Conservation (phyloP, 1,284 basidiomycete species). For the Ganoderma meredithae region DNA sequence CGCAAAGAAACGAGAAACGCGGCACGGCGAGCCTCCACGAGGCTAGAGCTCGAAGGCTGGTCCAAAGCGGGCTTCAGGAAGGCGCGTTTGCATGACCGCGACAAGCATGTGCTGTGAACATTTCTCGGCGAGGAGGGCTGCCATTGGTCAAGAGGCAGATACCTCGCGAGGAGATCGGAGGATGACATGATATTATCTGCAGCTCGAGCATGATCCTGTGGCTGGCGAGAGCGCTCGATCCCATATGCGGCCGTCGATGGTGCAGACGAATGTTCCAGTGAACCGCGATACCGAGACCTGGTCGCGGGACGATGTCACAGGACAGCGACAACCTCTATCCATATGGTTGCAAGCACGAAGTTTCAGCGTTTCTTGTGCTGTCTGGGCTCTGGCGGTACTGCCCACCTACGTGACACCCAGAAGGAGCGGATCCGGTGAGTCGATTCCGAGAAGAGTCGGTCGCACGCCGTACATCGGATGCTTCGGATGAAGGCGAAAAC, state of each 20-base stretch:
- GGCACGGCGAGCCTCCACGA: conserved; percentile 26
- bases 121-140: conserved; percentile 16
- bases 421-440: conserved; percentile 3
- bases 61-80: conserved; percentile 27
- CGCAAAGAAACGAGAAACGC: conserved; percentile 19
- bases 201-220: conserved; percentile 33
- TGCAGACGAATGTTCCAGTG: conserved; percentile 26
- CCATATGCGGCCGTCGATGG: conserved; percentile 24
- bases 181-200: conserved; percentile 36
- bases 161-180: conserved; percentile 35
- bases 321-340: conserved; percentile 11
- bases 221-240: conserved; percentile 23
- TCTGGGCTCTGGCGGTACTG: conserved; percentile 8
- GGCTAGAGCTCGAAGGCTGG: conserved; percentile 22
- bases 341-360: background rate
- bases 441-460: conserved; percentile 11
- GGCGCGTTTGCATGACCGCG: conserved; percentile 26
- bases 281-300: conserved; percentile 23
- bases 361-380: conserved; percentile 7
- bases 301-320: conserved; percentile 26
- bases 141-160: conserved; percentile 28
- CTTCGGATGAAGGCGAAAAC: conserved; percentile 6
- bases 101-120: conserved; percentile 33
- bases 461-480: conserved; percentile 3
- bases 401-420: conserved; percentile 11